Base-by-base conservation (phyloP, 2,329 filamentous ascomycete genomes). In the Calonectria pseudoreteaudii region DNA sequence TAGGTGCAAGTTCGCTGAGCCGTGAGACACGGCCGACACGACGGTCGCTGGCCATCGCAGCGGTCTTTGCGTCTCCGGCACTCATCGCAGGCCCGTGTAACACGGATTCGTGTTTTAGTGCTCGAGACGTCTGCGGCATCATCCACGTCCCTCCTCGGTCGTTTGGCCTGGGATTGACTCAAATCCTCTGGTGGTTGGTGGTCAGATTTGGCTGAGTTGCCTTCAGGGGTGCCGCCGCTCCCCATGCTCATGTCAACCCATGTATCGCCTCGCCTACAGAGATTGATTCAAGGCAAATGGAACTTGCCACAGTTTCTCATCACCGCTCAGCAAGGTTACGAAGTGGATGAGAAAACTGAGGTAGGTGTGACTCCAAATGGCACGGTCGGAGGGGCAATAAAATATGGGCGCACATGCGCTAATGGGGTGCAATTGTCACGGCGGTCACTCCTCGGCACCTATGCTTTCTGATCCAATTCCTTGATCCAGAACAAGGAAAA, bases 31-130 rank as follows among this genome's bases (percentile, higher is more conserved):
- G 70, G 30, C 20, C n/a, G 53, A 36, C 73, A 75, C 7, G 66
- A 64, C 3, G 70, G 73, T 9, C 67, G 70, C 30, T 67, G 66
- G 3, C 73, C 73, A 34, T 75, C 73, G 23, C 73, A 75, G n/a
- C 73, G 73, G 30, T 75, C 73, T 38, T 75, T 75, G 18, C 70
- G 70, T 50, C 73, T 47, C 8, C 73, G 66, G n/a, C 73, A 75
- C 44, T 72, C 70, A 67, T 75, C 67, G n/a, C 73, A 75, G 31
- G 73, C 73, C 14, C 73, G 34, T 2, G 66, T 64, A 3, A 73
- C 62, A 3, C 73, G 70, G 18, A 71, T 41, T 14, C 62, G 50
- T 7, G 50, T 36, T 13, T 41, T 71, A 9, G 26, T n/a, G 50
- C 34, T 38, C 18, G 34, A 16, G 7, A 28, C n/a, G 4, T 71